Conservation (phyloP, 306 rosid genomes). For the Luffa aegyptiaca region DNA sequence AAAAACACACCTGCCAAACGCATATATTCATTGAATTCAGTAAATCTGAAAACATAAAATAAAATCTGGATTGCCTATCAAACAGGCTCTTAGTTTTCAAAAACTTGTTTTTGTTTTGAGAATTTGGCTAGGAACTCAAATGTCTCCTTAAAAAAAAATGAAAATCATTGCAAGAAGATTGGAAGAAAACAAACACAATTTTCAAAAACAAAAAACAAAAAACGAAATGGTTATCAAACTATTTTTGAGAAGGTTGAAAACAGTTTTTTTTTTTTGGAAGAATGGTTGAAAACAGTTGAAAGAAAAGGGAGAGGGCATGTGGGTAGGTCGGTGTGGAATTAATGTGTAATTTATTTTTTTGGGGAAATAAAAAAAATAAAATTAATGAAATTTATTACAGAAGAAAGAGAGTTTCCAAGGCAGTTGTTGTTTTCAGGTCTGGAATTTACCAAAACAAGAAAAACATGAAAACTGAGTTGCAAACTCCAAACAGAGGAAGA, state of each 20-base stretch:
- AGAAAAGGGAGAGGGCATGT: slow-evolving; percentile 54
- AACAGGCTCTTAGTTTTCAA: too few relatives aligned
- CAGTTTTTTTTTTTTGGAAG: slow-evolving; percentile 1
- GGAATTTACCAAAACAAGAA: neutral
- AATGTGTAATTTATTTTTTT: slow-evolving; percentile 18
- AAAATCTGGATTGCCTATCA: too few relatives aligned
- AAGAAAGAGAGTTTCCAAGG: neutral
- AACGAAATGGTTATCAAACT: too few relatives aligned
- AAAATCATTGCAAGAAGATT: too few relatives aligned
- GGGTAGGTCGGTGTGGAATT: slow-evolving; percentile 66
- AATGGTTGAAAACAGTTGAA: slow-evolving; percentile 26
- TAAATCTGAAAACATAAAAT: too few relatives aligned
- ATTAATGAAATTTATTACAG: neutral
- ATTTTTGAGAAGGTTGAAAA: slow-evolving; percentile 25
- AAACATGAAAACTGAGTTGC: neutral
- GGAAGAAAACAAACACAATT: too few relatives aligned
- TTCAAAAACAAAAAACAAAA: too few relatives aligned
- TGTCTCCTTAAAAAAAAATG: too few relatives aligned
- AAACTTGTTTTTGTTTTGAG: too few relatives aligned
- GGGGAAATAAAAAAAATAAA: slow-evolving; percentile 2
- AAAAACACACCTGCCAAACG: too few relatives aligned
- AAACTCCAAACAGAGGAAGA: neutral
- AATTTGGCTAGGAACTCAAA: too few relatives aligned
- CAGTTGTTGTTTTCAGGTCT: neutral
- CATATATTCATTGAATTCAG: too few relatives aligned